A percentile compares a stretch with the other conserved stretches of the same genome.
These are phyloP conservation scores for Cercophora sp. DNA, from an alignment of 495 filamentous ascomycete genomes.

Conservation along the genomic window DNA sequence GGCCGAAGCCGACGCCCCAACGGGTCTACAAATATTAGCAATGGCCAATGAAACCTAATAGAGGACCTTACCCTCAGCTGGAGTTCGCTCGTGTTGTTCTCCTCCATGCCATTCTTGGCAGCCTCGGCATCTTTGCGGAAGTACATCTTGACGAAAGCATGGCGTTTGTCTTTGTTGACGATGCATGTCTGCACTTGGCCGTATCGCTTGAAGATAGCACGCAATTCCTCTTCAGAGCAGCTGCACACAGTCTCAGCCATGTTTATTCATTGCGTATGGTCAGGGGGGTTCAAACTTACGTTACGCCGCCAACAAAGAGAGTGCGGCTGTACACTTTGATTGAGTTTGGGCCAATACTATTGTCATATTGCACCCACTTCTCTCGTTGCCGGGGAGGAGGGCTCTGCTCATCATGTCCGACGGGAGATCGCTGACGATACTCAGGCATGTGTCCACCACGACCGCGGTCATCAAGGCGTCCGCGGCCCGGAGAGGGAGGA, in stretches of 20 bases:
- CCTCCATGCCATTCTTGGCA: constrained; percentile 91
- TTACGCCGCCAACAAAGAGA: constrained; percentile 93
- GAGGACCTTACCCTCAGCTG: constrained; percentile 66
- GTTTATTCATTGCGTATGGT: constrained; percentile 10
- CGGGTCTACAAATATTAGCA: constrained; percentile 59
- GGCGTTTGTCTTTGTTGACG: constrained; percentile 93
- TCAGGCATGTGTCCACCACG: constrained; percentile 57
- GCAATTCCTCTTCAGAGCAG: constrained; percentile 74
- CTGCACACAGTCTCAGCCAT: constrained; percentile 35
- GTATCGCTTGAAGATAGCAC: constrained; percentile 69
- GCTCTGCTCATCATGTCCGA: constrained; percentile 57
- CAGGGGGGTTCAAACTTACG: constrained; percentile 54
- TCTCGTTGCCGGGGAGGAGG: constrained; percentile 45
- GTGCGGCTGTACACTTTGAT: constrained; percentile 96
- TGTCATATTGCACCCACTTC: constrained; percentile 81
- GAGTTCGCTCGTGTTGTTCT: constrained; percentile 64
- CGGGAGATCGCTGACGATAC: constrained; percentile 83
- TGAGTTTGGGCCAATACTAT: constrained; percentile 61
- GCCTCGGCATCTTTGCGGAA: constrained; percentile 75
- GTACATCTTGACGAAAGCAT: constrained; percentile 98
- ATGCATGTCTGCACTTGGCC: constrained; percentile 95
- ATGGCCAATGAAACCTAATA: not conserved
- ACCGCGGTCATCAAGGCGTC: constrained; percentile 53
- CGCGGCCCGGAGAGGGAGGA: constrained; percentile 47
- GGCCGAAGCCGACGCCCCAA: constrained; percentile 97